phyloP scores from a whole-genome alignment of 2,329 filamentous ascomycete species.

The Sporothrix variecibatus region DNA sequence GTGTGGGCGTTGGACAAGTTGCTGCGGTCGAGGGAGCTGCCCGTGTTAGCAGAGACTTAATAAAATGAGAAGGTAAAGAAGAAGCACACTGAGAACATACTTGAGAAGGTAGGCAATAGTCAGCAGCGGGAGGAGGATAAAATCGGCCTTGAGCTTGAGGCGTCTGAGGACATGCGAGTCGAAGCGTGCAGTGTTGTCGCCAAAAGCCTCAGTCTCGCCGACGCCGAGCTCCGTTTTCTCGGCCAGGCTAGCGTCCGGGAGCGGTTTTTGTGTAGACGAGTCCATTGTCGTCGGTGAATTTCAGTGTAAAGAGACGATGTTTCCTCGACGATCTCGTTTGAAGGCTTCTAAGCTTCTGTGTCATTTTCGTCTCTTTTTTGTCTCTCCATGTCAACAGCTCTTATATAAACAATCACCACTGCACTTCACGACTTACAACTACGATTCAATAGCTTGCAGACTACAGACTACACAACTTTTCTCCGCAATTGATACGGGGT shows the following conservation, averaged over 20 bases:
- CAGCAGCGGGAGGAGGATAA: background rate
- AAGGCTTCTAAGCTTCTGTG: background rate
- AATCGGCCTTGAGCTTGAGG: background rate
- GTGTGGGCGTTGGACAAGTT: background rate
- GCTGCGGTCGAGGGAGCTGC: background rate
- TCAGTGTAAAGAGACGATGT: background rate
- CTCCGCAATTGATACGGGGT: background rate
- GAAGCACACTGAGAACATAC: background rate
- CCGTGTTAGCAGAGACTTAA: too few species aligned
- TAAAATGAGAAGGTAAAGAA: background rate
- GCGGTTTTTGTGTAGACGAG: background rate
- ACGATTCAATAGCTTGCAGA: too few species aligned
- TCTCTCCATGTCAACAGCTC: background rate
- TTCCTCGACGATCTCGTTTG: background rate
- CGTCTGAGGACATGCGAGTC: background rate
- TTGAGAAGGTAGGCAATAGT: background rate
- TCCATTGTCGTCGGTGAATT: background rate
- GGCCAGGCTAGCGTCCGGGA: background rate
- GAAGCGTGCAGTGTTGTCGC: background rate
- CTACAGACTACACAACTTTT: background rate
- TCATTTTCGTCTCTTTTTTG: background rate
- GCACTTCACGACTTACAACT: background rate
- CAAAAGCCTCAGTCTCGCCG: background rate
- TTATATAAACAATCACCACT: background rate
- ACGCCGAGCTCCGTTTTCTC: background rate